phyloP scores from a whole-genome alignment of 2,329 filamentous ascomycete species.

The Atkinsonella hypoxylon region DNA sequence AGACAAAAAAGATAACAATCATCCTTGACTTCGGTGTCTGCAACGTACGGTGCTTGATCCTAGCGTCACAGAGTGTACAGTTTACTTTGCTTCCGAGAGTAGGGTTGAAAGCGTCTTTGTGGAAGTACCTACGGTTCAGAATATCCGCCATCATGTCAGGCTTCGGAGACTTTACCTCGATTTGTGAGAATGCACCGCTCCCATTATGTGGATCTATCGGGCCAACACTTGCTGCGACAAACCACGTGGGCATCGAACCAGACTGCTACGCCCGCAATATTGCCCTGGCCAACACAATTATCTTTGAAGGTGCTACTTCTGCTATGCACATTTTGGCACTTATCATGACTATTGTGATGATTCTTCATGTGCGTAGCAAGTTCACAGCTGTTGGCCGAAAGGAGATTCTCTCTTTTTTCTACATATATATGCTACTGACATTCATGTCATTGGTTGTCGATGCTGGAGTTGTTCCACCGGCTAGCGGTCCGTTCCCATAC shows the following conservation, averaged over 20 bases:
- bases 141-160: slow-evolving; percentile 48
- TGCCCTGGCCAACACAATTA: slow-evolving; percentile 94
- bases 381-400: slow-evolving; percentile 85
- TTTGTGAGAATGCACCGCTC: slow-evolving; percentile 76
- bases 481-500: slow-evolving; percentile 72
- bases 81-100: neutral
- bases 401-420: slow-evolving; percentile 83
- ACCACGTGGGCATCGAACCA: slow-evolving; percentile 68
- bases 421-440: slow-evolving; percentile 85
- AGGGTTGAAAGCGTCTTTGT: neutral
- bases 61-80: no score
- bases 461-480: slow-evolving; percentile 80
- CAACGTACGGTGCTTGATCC: no score
- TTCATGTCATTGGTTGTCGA: slow-evolving; percentile 84
- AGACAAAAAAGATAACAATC: no score
- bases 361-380: slow-evolving; percentile 90
- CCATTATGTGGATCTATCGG: slow-evolving; percentile 83
- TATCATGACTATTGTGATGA: slow-evolving; percentile 93
- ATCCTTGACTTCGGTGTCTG: no score
- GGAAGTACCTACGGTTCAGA: neutral
- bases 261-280: slow-evolving; percentile 91
- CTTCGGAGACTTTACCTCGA: slow-evolving; percentile 80
- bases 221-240: slow-evolving; percentile 54
- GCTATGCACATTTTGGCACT: slow-evolving; percentile 88
- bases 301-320: slow-evolving; percentile 84